Base-by-base conservation (phyloP, 2,329 filamentous ascomycete species). In the Orbilia blumenaviensis region DNA sequence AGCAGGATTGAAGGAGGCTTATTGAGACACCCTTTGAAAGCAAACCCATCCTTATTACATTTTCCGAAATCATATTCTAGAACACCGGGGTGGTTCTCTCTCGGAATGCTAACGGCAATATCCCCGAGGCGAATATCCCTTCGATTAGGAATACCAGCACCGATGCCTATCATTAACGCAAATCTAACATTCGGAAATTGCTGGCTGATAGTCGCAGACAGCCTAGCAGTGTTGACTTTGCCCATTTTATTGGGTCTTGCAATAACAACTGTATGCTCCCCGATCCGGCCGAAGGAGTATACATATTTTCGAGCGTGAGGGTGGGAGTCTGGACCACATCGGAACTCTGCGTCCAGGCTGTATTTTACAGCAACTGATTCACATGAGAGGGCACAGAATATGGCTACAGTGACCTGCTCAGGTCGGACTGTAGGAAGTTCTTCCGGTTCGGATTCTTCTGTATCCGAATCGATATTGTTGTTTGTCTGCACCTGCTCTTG, bases 371-470 rank as follows among this genome's bases (percentile, higher is more conserved):
- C 75, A 9, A 66, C 54, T 1, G 68, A 62, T 27, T 75, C 75
- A 1, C 54, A 38, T n/a, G 62, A 58, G 1, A 77, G 68, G 8
- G 75, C 75, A 18, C 68, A 77, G 62, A 77, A 77, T 2, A 77
- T 75, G 16, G 68, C 68, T 34, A 77, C 46, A 9, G 68, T 77
- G 29, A 77, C 58, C 14, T 77, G 52, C 1, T 58, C 14, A 1
- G 75, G 62, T 10, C 1, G 27, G 2, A 75, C 69, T 1, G 8
- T 16, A 23, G 18, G n/a, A 21, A 75, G 48, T 32, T 67, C 60
- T 34, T 56, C 56, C 2, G 60, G 32, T 25, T 78, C 77, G 21
- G 60, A 63, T 21, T 63, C 60, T 1, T 36, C 60, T n/a, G n/a
- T n/a, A n/a, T n/a, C n/a, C n/a, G n/a, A n/a, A n/a, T n/a, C n/a